Percentiles rank a stretch among this genome's conserved stretches.
phyloP scores from a whole-genome alignment of 1,139 yeast genomes.

The Zhuliangozyma blackwelliae region DNA sequence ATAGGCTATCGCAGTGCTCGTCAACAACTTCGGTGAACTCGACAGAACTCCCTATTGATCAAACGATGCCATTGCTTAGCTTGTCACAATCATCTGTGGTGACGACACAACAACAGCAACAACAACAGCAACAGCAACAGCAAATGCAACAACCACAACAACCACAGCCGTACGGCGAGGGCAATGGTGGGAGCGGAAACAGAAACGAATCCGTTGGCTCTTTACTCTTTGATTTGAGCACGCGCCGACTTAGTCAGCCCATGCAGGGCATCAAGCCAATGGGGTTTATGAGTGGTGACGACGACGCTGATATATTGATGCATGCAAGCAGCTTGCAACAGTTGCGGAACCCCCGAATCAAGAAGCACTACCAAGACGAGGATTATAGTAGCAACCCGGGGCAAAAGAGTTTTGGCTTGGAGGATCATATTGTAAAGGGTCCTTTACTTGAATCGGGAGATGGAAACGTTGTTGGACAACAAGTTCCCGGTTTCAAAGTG shows the following conservation, averaged over 20 bases:
- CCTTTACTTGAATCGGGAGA: slow-evolving; percentile 1
- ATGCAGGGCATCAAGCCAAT: slow-evolving; percentile 5
- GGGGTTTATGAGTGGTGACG: slow-evolving; percentile 7
- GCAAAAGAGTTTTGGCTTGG: slow-evolving; percentile 26
- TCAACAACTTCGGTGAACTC: slow-evolving; percentile 7
- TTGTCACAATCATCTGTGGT: slow-evolving; percentile 27
- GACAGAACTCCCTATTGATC: slow-evolving; percentile 28
- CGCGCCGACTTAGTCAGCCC: slow-evolving; percentile 17
- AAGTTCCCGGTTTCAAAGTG: slow-evolving; percentile 16
- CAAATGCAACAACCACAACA: too few relatives aligned
- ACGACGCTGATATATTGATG: slow-evolving; percentile 3
- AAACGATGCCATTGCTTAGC: slow-evolving; percentile 35
- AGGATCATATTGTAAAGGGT: slow-evolving; percentile 1
- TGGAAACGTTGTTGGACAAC: slow-evolving; percentile 1
- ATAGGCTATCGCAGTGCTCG: slow-evolving; percentile 3
- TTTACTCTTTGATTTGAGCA: slow-evolving; percentile 21
- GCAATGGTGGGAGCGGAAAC: background rate
- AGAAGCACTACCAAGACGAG: slow-evolving; percentile 27
- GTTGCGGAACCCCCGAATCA: slow-evolving; percentile 34
- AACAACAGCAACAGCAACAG: slow-evolving; percentile 1
- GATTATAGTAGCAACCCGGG: slow-evolving; percentile 6
- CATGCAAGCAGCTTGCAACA: slow-evolving; percentile 17
- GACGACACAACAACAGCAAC: slow-evolving; percentile 4
- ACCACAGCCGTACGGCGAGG: background rate
- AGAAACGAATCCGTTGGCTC: slow-evolving; percentile 23